Percentiles rank a stretch among this genome's conserved stretches.
These are phyloP conservation scores for Kluyveromyces lactis DNA, from an alignment of 805 yeast genomes.

Conservation along the genomic window DNA sequence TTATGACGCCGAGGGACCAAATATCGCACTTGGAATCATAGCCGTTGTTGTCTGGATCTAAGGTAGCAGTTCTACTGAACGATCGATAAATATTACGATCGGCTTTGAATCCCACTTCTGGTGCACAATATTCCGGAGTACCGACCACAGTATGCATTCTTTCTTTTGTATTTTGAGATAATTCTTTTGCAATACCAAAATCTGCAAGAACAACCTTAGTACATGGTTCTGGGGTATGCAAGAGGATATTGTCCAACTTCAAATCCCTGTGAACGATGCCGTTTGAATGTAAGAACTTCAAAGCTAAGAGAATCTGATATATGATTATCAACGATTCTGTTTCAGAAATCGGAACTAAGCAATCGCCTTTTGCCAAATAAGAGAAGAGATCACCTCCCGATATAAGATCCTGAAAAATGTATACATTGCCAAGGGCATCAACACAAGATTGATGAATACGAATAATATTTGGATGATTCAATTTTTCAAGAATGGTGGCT, in stretches of 20 bases:
- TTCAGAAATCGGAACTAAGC: slow-evolving; percentile 39
- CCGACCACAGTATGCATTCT: slow-evolving; percentile 48
- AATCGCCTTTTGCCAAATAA: slow-evolving; percentile 37
- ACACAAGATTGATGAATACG: slow-evolving; percentile 33
- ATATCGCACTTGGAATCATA: slow-evolving; percentile 54
- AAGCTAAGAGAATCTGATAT: slow-evolving; percentile 49
- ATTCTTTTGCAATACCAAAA: slow-evolving; percentile 49
- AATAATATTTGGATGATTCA: slow-evolving; percentile 44
- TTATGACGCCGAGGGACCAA: slow-evolving; percentile 61
- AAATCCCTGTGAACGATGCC: slow-evolving; percentile 60
- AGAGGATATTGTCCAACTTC: slow-evolving; percentile 55
- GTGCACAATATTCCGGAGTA: slow-evolving; percentile 67
- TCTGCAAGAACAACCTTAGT: slow-evolving; percentile 55
- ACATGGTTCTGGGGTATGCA: slow-evolving; percentile 44
- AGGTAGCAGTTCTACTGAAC: slow-evolving; percentile 22
- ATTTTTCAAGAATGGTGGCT: slow-evolving; percentile 32
- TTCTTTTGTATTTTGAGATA: slow-evolving; percentile 20
- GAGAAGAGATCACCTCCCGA: slow-evolving; percentile 56
- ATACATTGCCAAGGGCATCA: slow-evolving; percentile 25
- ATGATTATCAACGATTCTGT: slow-evolving; percentile 45
- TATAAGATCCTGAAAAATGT: slow-evolving; percentile 41
- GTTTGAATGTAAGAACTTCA: slow-evolving; percentile 44
- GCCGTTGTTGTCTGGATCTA: slow-evolving; percentile 27
- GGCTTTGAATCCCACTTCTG: slow-evolving; percentile 49
- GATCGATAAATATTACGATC: slow-evolving; percentile 21